phyloP scores from a whole-genome alignment of 192 early-diverging fungal species.

The Spizellomyces sp. region DNA sequence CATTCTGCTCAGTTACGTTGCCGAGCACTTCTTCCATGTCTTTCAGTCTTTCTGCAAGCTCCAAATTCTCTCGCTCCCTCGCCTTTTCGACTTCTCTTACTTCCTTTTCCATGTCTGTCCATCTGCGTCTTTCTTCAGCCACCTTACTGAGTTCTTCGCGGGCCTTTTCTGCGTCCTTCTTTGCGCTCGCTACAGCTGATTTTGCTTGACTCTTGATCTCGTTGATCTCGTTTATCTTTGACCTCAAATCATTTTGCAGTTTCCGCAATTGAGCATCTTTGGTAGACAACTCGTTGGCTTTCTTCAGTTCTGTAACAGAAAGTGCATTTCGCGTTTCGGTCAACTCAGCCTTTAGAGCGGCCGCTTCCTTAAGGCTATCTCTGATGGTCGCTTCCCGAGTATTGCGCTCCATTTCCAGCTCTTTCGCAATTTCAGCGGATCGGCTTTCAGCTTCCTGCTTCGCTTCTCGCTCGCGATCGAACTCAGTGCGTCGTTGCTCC shows the following conservation, averaged over 20 bases:
- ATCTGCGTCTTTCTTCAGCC: background rate
- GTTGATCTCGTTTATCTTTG: background rate
- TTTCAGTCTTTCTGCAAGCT: background rate
- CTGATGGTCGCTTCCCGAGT: no score
- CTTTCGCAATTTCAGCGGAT: no score
- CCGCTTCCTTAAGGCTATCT: background rate
- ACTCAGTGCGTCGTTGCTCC: no score
- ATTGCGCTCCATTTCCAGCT: no score
- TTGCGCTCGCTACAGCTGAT: slow-evolving; percentile 6
- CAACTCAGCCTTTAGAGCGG: background rate
- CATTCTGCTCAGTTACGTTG: background rate
- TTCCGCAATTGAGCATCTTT: slow-evolving; percentile 17
- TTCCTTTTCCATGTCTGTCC: background rate
- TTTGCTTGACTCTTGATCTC: background rate
- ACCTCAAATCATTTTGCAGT: slow-evolving; percentile 3
- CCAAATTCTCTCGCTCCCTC: background rate
- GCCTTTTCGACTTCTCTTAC: background rate
- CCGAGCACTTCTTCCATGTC: slow-evolving; percentile 3
- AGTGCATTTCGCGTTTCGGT: slow-evolving; percentile 6
- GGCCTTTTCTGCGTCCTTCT: slow-evolving; percentile 10
- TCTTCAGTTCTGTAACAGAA: slow-evolving; percentile 19
- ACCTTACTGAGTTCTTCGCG: slow-evolving; percentile 2
- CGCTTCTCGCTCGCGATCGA: no score
- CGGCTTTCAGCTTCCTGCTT: no score
- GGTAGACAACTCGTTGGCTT: slow-evolving; percentile 16